Evolutionary conservation across 768 basidiomycete species (phyloP), one percentile per base, ranked within the genome.

Genomic region (Suillus placidus): DNA sequence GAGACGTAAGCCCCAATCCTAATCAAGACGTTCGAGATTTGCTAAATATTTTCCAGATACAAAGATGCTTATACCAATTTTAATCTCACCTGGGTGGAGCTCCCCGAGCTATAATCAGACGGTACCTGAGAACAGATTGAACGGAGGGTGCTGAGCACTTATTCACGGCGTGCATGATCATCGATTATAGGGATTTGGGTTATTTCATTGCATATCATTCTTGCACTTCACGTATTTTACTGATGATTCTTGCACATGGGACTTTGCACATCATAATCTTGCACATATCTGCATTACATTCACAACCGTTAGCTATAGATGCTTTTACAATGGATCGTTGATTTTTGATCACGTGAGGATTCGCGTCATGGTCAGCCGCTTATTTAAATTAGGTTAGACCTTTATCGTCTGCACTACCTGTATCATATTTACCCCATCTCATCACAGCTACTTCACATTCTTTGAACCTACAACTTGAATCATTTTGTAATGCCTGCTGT

Each of bases 41-140:
- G 45, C 43, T 64, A 42, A 40, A 61, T 13, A 14, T 32, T 38
- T 14, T 14, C 45, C 52, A 80, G 79, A 51, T 83, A 85, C 70
- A 67, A 71, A 62, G 77, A 82, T n/a, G 79, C 80, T 30, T 85
- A 84, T 68, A 75, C 75, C 8, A 83, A 85, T 66, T 74, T 78
- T 63, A 81, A 80, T 67, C 54, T 81, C 65, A 85, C 85, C 85
- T 1, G 71, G 76, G 52, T 86, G 85, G 84, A 74, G 66, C 32
- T 64, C 4, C 23, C 75, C 76, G 1, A 73, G 71, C 14, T 88
- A 80, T 70, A 76, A 80, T 10, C 86, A 88, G 67, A 72, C 81
- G 14, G 85, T 85, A 77, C 90, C 89, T 12, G 88, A 86, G 77
- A 91, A 88, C 74, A 81, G 77, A 32, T 43, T 77, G 55, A 73